Evolutionary conservation across 371 early-diverging fungal species (phyloP).

Genomic region (Batkoa obscura): DNA sequence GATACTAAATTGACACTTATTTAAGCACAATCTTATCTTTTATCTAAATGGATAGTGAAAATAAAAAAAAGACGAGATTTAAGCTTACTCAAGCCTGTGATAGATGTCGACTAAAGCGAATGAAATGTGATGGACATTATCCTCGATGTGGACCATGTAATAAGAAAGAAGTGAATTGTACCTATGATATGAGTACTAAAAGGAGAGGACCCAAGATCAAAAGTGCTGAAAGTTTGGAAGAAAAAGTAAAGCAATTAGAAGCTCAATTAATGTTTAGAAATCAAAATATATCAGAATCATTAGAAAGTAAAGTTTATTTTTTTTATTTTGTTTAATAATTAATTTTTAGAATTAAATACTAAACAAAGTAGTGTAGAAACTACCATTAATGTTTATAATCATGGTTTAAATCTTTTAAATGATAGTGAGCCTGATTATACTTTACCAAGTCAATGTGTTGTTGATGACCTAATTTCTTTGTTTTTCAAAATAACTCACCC

Average conservation of each 20-base stretch:
- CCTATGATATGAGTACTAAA: not conserved
- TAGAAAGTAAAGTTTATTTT: not conserved
- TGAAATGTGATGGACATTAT: slow-evolving; percentile 35
- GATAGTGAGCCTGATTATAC: slow-evolving; percentile 1
- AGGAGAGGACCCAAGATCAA: not conserved
- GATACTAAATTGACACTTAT: too few species aligned
- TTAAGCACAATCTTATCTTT: too few species aligned
- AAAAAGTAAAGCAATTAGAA: not conserved
- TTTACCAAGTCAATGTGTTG: not conserved
- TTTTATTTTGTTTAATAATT: too few species aligned
- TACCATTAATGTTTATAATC: not conserved
- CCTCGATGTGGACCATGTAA: slow-evolving; percentile 2
- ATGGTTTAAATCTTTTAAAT: not conserved
- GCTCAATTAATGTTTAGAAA: not conserved
- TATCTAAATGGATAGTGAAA: too few species aligned
- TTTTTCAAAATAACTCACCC: not conserved
- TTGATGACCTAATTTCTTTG: not conserved
- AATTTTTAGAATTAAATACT: not conserved
- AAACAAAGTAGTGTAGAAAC: not conserved
- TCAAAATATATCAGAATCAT: not conserved
- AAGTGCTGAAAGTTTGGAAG: not conserved
- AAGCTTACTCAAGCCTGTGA: slow-evolving; percentile 50
- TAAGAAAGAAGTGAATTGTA: not conserved
- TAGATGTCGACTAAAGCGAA: slow-evolving; percentile 50
- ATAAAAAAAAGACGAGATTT: too few species aligned